Evolutionary conservation across 441 rosid species (phyloP).

Genomic region (Euphorbia celastroides): DNA sequence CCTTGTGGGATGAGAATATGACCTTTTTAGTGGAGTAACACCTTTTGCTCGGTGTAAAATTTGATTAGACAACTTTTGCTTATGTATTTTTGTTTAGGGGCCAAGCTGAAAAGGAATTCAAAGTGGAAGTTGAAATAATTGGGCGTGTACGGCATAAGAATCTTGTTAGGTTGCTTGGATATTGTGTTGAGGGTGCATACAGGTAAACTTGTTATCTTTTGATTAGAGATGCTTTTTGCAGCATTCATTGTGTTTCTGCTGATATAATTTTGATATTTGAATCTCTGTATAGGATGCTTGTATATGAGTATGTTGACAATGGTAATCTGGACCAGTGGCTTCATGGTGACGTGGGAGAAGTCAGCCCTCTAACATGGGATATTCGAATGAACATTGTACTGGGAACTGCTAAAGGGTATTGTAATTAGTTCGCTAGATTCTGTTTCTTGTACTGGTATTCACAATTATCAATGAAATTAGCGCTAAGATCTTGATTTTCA

Average conservation of each 20-base stretch:
- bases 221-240: neutral
- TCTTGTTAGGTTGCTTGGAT: constrained; percentile 87
- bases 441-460: constrained; percentile 2
- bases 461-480: neutral
- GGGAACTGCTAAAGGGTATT: constrained; percentile 90
- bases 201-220: constrained; percentile 33
- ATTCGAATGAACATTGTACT: constrained; percentile 75
- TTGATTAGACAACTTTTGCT: constrained; percentile 4
- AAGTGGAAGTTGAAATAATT: constrained; percentile 87
- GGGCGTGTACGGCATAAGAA: constrained; percentile 94
- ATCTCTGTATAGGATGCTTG: constrained; percentile 61
- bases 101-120: constrained; percentile 97
- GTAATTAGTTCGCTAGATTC: neutral
- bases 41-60: neutral
- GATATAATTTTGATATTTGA: constrained; percentile 3
- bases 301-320: constrained; percentile 84
- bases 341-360: constrained; percentile 85
- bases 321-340: constrained; percentile 98
- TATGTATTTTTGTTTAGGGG: constrained; percentile 45
- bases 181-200: constrained; percentile 94
- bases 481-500: neutral
- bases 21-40: constrained; percentile 2
- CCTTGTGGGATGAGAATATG: constrained; percentile 12
- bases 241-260: constrained; percentile 7
- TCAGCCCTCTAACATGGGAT: constrained; percentile 89